Base-by-base conservation (phyloP, 2,329 filamentous ascomycete genomes). In the Chlorencoelia australis region DNA sequence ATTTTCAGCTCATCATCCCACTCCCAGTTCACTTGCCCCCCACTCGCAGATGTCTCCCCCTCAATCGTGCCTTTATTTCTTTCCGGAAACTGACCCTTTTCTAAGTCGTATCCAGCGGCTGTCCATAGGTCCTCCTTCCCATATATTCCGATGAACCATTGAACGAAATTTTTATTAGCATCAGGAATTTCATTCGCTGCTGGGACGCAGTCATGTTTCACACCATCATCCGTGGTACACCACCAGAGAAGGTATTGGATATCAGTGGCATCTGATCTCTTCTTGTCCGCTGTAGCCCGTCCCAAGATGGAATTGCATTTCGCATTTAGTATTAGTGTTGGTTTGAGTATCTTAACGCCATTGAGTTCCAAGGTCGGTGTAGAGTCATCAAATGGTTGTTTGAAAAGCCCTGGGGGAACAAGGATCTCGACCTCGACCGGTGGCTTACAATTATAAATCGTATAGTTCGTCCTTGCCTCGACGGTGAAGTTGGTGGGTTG, bases 341-440 rank as follows among this genome's bases (percentile, higher is more conserved):
- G 38, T 26, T 43, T 43, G 6, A 41, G 37, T 15, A 43, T 27
- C 13, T 41, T 43, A 13, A 34, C 33, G 20, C 28, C 20, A 7
- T 34, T 14, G 19, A 43, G 14, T 9, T 5, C 7, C 7, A 43
- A 6, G 11, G 25, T 21, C 5, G 37, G 25, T 7, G 37, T 43
- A 14, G 18, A 15, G 7, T 13, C 10, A 15, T 37, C 31, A 22
- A 42, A 42, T 5, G 1, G 3, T n/a, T 33, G 13, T 15, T 11
- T 26, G 19, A 40, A 42, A 13, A 42, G 18, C n/a, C 13, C 7
- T 33, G 40, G 40, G 3, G 37, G 40, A 8, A 37, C 17, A 4
- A 42, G 11, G 15, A 42, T 42, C 27, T 42, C 32, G 32, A 42
- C 33, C 7, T 42, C 24, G 7, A 42, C 37, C 18, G 14, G 14